Base-by-base conservation (phyloP, 169 alveolate genomes). In the Babesia ovata region DNA sequence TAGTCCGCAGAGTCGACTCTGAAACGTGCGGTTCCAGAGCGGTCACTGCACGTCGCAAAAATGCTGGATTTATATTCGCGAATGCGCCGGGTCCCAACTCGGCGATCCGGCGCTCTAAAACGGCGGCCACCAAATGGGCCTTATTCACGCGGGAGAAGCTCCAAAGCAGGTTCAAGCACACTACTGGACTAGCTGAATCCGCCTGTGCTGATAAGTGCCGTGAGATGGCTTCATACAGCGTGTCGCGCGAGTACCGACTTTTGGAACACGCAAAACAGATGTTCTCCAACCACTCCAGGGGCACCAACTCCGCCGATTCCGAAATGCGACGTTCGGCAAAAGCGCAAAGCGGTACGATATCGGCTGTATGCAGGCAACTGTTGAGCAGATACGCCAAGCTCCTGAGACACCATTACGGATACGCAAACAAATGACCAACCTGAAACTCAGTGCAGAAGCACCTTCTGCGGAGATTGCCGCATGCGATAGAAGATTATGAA, bases 251-350 rank as follows among this genome's bases (percentile, higher is more conserved):
- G 59, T 74, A 65, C 49, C 58, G 29, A 21, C 45, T 26, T 66
- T 75, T 67, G 22, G 86, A 44, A 39, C 61, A 69, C 16, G 71
- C 77, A 46, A 60, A 83, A 21, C 76, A 63, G 19, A 83, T 53
- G 70, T 83, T 83, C 71, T 75, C 90, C 70, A 83, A 48, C 60
- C 63, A 69, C 24, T 83, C 83, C 48, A 59, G 63, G n/a, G 72
- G 79, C 19, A 46, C 65, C 28, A 39, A 57, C 2, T 60, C 61
- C 46, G n/a, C 10, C 26, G 79, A 54, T n/a, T 58, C 67, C 24
- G 56, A 29, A 10, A 81, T 21, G 24, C 71, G 50, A 21, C 49
- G 50, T 9, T 84, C 65, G 11, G 74, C 76, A 59, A 39, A 63
- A 21, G 70, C 76, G 36, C 75, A 24, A 9, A 81, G 52, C 39